Percentiles rank a stretch among this genome's conserved stretches.
phyloP scores from a whole-genome alignment of 441 rosid species.

The Populus hybrid region DNA sequence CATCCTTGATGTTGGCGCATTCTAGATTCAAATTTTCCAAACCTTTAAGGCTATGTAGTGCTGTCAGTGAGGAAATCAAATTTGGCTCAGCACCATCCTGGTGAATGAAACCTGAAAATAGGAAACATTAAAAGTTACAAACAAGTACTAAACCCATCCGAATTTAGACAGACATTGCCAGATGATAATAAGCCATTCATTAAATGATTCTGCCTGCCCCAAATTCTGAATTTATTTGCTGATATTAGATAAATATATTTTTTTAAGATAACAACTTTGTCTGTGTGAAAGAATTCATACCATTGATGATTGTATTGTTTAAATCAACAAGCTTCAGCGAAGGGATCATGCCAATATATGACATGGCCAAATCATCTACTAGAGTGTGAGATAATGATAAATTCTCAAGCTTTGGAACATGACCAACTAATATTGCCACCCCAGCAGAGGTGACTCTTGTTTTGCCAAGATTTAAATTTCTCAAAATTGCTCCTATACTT shows the following conservation, averaged over 20 bases:
- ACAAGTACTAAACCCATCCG: background rate
- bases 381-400: conserved; percentile 57
- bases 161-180: background rate
- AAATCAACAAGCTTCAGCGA: conserved; percentile 62
- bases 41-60: conserved; percentile 43
- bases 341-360: conserved; percentile 57
- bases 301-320: conserved; percentile 70
- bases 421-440: conserved; percentile 52
- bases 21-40: conserved; percentile 74
- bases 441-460: conserved; percentile 75
- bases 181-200: background rate
- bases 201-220: background rate
- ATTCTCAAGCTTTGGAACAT: conserved; percentile 62
- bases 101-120: conserved; percentile 52
- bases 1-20: conserved; percentile 57
- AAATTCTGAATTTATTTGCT: background rate
- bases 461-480: conserved; percentile 54
- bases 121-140: background rate
- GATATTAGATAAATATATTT: conserved; percentile 31
- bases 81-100: conserved; percentile 33
- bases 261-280: conserved; percentile 6
- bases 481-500: conserved; percentile 56
- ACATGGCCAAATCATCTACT: conserved; percentile 58
- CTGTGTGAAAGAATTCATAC: conserved; percentile 30
- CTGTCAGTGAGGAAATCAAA: conserved; percentile 40